Percentiles rank a stretch among this genome's conserved stretches.
These are phyloP conservation scores for Gynochthodes officinalis DNA, from an alignment of 257 asterid species.

Conservation along the genomic window DNA sequence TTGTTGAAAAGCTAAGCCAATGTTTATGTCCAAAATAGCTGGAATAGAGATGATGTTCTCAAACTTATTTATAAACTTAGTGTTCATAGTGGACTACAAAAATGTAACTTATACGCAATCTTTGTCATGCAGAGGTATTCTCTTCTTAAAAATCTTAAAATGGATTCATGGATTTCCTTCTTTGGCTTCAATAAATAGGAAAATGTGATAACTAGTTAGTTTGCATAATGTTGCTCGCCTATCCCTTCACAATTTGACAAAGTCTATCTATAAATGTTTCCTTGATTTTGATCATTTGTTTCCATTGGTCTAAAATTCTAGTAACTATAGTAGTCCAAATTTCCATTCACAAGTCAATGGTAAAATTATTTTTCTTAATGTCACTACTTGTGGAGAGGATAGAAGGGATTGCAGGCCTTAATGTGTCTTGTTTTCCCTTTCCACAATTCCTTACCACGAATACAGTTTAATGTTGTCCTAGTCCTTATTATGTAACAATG, in stretches of 20 bases:
- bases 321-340: neutral
- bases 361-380: neutral
- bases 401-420: neutral
- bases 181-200: neutral
- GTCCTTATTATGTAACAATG: neutral
- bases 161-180: neutral
- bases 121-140: conserved; percentile 52
- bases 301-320: no score
- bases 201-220: neutral
- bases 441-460: no score
- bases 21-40: conserved; percentile 27
- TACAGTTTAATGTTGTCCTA: neutral
- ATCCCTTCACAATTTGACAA: neutral
- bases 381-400: neutral
- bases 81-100: conserved; percentile 21
- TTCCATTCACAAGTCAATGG: neutral
- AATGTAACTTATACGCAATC: conserved; percentile 15
- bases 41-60: conserved; percentile 43
- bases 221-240: neutral
- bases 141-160: neutral
- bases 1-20: conserved; percentile 39
- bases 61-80: conserved; percentile 37
- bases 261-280: neutral
- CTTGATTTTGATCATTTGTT: neutral
- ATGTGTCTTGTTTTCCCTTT: neutral